These are phyloP conservation scores for Hypsizygus marmoreus DNA, from an alignment of 768 basidiomycete species.

Conservation along the genomic window DNA sequence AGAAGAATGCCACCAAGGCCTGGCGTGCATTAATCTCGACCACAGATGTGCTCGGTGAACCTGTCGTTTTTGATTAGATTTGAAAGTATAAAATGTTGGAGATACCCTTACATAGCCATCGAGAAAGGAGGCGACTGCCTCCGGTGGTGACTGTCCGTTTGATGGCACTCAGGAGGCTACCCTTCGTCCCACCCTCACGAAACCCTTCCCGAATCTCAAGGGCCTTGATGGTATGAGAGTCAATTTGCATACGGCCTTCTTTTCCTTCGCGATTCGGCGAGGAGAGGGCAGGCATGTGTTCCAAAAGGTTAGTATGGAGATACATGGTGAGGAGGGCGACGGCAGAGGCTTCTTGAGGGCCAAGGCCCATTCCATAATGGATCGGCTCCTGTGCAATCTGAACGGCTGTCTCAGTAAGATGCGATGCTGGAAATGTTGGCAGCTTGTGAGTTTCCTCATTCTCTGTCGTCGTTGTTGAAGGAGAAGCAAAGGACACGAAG, in stretches of 20 bases:
- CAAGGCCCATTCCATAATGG: conserved; percentile 17
- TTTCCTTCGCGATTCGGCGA: conserved; percentile 57
- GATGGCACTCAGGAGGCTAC: conserved; percentile 73
- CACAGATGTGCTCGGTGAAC: conserved; percentile 80
- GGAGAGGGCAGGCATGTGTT: conserved; percentile 71
- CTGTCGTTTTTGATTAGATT: conserved; percentile 37
- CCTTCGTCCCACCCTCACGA: conserved; percentile 70
- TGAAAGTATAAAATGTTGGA: conserved; percentile 27
- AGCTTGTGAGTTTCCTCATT: neutral
- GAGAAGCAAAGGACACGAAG: conserved; percentile 52
- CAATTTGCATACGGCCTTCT: conserved; percentile 79
- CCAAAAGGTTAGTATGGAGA: conserved; percentile 68
- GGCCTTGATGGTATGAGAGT: conserved; percentile 86
- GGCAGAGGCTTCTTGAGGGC: conserved; percentile 52
- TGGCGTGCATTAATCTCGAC: conserved; percentile 74
- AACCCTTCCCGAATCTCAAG: conserved; percentile 80
- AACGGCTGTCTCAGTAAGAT: neutral
- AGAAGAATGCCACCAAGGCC: conserved; percentile 74
- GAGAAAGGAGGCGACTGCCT: conserved; percentile 71
- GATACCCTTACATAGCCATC: conserved; percentile 72
- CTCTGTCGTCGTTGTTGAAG: conserved; percentile 7
- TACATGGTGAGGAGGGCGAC: conserved; percentile 64
- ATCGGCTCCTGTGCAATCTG: neutral
- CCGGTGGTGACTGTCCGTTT: conserved; percentile 79
- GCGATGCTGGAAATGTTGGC: neutral